Evolutionary conservation across 495 filamentous ascomycete species (phyloP).

Genomic region (Recurvomyces mirabilis): DNA sequence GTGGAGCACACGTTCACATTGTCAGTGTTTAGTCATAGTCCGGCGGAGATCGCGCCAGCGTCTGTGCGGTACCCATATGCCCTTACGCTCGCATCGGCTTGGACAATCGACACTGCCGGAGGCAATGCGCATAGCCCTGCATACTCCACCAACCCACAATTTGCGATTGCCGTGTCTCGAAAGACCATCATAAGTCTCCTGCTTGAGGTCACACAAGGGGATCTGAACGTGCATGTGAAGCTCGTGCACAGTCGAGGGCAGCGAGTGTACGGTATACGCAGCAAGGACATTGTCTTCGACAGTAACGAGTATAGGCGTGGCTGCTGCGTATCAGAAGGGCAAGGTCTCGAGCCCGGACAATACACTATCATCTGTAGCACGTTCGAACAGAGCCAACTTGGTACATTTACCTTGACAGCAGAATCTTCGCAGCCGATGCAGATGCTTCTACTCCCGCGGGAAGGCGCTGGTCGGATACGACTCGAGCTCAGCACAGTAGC

Average conservation of each 20-base stretch:
- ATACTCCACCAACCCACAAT: slow-evolving; percentile 82
- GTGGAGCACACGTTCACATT: slow-evolving; percentile 69
- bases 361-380: slow-evolving; percentile 86
- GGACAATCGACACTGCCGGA: slow-evolving; percentile 71
- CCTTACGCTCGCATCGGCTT: slow-evolving; percentile 45
- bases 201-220: slow-evolving; percentile 47
- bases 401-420: slow-evolving; percentile 63
- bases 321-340: slow-evolving; percentile 56
- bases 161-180: slow-evolving; percentile 47
- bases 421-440: slow-evolving; percentile 41
- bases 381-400: slow-evolving; percentile 66
- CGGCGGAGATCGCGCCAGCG: slow-evolving; percentile 50
- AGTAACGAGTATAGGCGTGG: slow-evolving; percentile 77
- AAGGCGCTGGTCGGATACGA: slow-evolving; percentile 54
- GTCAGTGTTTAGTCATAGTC: slow-evolving; percentile 57
- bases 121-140: slow-evolving; percentile 65
- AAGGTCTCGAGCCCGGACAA: slow-evolving; percentile 46
- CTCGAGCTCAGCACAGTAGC: slow-evolving; percentile 19
- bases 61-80: slow-evolving; percentile 45
- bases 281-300: slow-evolving; percentile 64
- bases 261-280: slow-evolving; percentile 53
- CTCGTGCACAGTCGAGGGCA: slow-evolving; percentile 66
- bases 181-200: slow-evolving; percentile 54
- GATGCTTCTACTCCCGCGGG: slow-evolving; percentile 46
- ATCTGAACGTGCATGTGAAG: slow-evolving; percentile 70